A percentile compares a stretch with the other conserved stretches of the same genome.
phyloP scores from a whole-genome alignment of 805 yeast genomes.

The Phaffomyces antillensis region DNA sequence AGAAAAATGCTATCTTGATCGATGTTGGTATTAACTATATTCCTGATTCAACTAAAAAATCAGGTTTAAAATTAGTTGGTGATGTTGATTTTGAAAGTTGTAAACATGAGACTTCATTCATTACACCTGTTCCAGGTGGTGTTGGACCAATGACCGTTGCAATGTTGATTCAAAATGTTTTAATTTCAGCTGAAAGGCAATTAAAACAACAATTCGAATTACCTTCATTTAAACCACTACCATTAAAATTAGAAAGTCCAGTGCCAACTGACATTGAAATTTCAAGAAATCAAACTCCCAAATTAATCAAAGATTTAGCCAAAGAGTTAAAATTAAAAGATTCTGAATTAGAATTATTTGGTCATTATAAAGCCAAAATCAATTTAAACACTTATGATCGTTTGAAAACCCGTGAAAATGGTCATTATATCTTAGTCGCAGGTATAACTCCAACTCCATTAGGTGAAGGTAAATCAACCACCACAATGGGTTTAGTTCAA shows the following conservation, averaged over 20 bases:
- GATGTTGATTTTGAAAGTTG: constrained; percentile 83
- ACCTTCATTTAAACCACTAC: constrained; percentile 31
- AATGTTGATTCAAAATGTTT: constrained; percentile 81
- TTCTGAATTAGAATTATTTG: constrained; percentile 79
- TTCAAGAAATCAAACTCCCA: constrained; percentile 84
- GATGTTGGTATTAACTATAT: constrained; percentile 95
- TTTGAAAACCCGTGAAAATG: constrained; percentile 55
- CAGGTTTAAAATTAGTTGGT: constrained; percentile 85
- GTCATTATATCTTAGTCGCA: constrained; percentile 85
- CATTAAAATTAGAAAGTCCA: constrained; percentile 48
- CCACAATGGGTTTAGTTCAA: constrained; percentile 95
- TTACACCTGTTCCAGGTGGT: constrained; percentile 98
- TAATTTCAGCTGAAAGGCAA: constrained; percentile 61
- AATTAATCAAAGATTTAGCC: constrained; percentile 69
- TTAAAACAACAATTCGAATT: constrained; percentile 2
- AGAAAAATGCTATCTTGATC: constrained; percentile 75
- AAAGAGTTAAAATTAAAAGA: constrained; percentile 73
- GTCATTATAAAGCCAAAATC: constrained; percentile 86
- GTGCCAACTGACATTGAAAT: constrained; percentile 91
- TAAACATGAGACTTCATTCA: constrained; percentile 49
- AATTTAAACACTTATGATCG: constrained; percentile 64
- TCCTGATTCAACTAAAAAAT: constrained; percentile 64
- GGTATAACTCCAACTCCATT: constrained; percentile 98
- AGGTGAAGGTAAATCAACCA: constrained; percentile 97
- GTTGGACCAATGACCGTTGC: constrained; percentile 99